These are phyloP conservation scores for Colletotrichum melonis DNA, from an alignment of 2,329 filamentous ascomycete genomes.

Conservation along the genomic window DNA sequence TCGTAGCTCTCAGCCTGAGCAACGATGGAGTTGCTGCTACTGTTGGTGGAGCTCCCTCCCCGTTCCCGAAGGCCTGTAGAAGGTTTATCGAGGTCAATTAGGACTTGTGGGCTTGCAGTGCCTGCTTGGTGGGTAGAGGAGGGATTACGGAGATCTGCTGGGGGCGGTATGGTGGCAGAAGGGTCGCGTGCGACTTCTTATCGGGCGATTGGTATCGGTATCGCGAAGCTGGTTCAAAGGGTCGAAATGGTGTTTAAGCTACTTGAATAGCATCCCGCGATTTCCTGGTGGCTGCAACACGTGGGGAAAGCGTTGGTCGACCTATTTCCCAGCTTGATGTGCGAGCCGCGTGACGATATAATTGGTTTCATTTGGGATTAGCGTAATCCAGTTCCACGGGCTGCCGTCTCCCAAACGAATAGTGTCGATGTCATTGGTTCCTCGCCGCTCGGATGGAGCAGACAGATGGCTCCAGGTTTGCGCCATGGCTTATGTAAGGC, in stretches of 20 bases:
- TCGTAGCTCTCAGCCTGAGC: slow-evolving; percentile 47
- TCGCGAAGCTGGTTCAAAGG: slow-evolving; percentile 25
- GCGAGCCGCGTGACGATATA: slow-evolving; percentile 33
- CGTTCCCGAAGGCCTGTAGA: slow-evolving; percentile 34
- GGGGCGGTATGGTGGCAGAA: slow-evolving; percentile 35
- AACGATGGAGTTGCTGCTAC: slow-evolving; percentile 1
- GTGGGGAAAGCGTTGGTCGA: slow-evolving; percentile 36
- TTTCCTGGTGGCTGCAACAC: slow-evolving; percentile 34
- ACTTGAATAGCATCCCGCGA: slow-evolving; percentile 27
- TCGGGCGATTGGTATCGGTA: slow-evolving; percentile 10
- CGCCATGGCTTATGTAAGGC: slow-evolving; percentile 5
- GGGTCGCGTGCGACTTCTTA: slow-evolving; percentile 25
- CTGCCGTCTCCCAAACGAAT: slow-evolving; percentile 22
- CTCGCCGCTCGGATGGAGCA: slow-evolving; percentile 21
- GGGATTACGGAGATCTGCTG: slow-evolving; percentile 25
- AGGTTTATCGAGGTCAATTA: slow-evolving; percentile 28
- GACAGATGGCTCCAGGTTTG: neutral
- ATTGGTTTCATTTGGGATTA: slow-evolving; percentile 35
- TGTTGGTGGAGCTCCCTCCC: slow-evolving; percentile 36
- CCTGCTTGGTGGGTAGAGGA: slow-evolving; percentile 37
- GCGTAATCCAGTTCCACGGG: slow-evolving; percentile 30
- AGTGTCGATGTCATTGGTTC: slow-evolving; percentile 26
- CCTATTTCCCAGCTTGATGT: slow-evolving; percentile 32
- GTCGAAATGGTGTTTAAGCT: slow-evolving; percentile 14
- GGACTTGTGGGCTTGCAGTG: slow-evolving; percentile 29